phyloP scores from a whole-genome alignment of 73 alveolate genomes.

The Paramecium octaurelia region DNA sequence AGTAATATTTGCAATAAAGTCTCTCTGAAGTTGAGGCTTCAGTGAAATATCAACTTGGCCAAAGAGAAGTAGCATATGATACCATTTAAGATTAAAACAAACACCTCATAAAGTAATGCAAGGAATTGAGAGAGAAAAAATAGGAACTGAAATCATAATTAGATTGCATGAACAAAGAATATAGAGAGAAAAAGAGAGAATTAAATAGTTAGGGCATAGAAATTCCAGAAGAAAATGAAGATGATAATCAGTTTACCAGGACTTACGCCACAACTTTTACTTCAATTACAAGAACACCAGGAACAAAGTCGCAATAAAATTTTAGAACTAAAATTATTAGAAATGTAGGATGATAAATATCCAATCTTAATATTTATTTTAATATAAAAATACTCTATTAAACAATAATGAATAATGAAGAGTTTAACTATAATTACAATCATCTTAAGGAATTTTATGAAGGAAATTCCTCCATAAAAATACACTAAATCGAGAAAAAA shows the following conservation, averaged over 20 bases:
- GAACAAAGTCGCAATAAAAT: not conserved
- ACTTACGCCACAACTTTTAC: not conserved
- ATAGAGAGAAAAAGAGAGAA: slow-evolving; percentile 50
- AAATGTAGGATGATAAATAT: not conserved
- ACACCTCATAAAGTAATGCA: slow-evolving; percentile 15
- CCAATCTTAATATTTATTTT: too few relatives aligned
- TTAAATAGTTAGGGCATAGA: slow-evolving; percentile 23
- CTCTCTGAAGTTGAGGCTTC: slow-evolving; percentile 13
- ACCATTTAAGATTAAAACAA: slow-evolving; percentile 12
- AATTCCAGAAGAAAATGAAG: not conserved
- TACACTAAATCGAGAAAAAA: not conserved
- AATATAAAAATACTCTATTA: too few relatives aligned
- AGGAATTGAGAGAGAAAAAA: slow-evolving; percentile 41
- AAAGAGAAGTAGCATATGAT: slow-evolving; percentile 45
- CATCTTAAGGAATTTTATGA: not conserved
- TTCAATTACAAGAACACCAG: not conserved
- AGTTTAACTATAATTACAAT: too few relatives aligned
- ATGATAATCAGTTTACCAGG: not conserved
- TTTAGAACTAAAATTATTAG: slow-evolving; percentile 4
- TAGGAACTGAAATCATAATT: slow-evolving; percentile 19
- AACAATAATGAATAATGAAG: too few relatives aligned
- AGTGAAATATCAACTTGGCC: not conserved
- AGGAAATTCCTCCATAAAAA: not conserved
- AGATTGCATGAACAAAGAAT: slow-evolving; percentile 44
- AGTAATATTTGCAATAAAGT: not conserved